Evolutionary conservation across 2,329 filamentous ascomycete genomes (phyloP).

Genomic region (Verticillium longisporum): DNA sequence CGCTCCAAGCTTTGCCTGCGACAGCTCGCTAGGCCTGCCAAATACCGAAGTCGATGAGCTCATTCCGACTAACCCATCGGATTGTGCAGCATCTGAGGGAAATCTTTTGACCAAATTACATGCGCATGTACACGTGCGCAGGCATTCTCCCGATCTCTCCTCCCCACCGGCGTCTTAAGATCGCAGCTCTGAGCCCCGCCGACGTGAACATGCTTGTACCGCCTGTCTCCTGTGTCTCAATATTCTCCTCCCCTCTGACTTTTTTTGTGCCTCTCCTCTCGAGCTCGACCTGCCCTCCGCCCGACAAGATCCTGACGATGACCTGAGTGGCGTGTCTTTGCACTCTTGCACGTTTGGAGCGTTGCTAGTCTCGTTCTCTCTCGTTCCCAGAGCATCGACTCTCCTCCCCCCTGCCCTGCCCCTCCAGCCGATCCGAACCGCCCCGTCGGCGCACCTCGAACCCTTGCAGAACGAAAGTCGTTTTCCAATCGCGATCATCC

Average conservation of each 20-base stretch:
- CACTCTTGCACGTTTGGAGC: background rate
- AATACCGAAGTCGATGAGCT: slow-evolving; percentile 6
- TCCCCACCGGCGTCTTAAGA: background rate
- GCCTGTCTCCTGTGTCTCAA: no score
- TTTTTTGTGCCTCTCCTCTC: background rate
- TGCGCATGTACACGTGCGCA: background rate
- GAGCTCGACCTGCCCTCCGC: background rate
- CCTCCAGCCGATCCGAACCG: background rate
- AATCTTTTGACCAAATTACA: background rate
- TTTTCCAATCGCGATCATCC: background rate
- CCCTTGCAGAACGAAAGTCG: background rate
- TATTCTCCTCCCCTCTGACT: background rate
- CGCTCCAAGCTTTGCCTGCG: background rate
- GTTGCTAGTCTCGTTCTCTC: background rate
- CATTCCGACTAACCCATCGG: slow-evolving; percentile 1
- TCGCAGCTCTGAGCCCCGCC: background rate
- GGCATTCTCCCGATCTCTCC: background rate
- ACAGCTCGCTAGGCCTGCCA: background rate
- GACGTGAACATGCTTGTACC: background rate
- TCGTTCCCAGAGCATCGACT: background rate
- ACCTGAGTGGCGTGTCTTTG: background rate
- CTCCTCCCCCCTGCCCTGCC: background rate
- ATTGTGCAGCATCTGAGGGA: background rate
- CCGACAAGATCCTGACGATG: background rate
- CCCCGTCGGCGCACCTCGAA: background rate